Percentiles rank a stretch among this genome's conserved stretches.
Conservation (phyloP, 2,329 filamentous ascomycete species). For the Hirsutella minnesotensis region DNA sequence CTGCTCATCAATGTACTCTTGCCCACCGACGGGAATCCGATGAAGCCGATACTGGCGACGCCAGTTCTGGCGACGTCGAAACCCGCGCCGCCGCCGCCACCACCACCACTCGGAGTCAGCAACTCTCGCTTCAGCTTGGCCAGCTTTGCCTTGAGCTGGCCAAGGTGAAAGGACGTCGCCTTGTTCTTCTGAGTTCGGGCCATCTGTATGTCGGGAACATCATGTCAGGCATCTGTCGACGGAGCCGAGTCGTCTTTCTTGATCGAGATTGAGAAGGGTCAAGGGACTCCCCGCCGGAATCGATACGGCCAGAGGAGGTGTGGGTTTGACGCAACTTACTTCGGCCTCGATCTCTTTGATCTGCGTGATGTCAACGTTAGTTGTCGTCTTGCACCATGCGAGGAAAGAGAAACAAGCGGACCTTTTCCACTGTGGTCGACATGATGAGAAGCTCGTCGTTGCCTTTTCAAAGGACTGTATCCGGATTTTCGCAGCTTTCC, state of each 20-base stretch:
- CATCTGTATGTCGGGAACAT: conserved; percentile 47
- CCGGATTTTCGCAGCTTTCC: not conserved
- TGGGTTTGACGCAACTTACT: conserved; percentile 55
- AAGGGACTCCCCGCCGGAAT: not conserved
- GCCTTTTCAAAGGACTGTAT: too few relatives aligned
- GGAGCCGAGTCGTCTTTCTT: not conserved
- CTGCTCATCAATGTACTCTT: conserved; percentile 96
- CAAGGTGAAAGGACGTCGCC: conserved; percentile 84
- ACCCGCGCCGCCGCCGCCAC: conserved; percentile 74
- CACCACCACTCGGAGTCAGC: conserved; percentile 72
- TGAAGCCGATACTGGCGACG: conserved; percentile 94
- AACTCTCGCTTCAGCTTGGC: conserved; percentile 96
- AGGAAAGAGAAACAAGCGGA: too few relatives aligned
- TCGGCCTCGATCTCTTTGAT: conserved; percentile 97
- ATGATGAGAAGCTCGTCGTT: conserved; percentile 41
- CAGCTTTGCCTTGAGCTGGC: conserved; percentile 94
- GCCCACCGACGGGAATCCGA: conserved; percentile 94
- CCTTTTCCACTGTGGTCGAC: conserved; percentile 97
- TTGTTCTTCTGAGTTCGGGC: conserved; percentile 96
- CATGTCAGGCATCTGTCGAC: not conserved
- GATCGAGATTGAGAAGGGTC: not conserved
- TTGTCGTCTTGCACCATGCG: too few relatives aligned
- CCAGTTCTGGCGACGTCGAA: conserved; percentile 98
- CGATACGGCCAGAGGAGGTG: too few relatives aligned
- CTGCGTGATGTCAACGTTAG: conserved; percentile 30